Evolutionary conservation across 2,329 filamentous ascomycete genomes (phyloP).

Genomic region (Penicillium decumbens): DNA sequence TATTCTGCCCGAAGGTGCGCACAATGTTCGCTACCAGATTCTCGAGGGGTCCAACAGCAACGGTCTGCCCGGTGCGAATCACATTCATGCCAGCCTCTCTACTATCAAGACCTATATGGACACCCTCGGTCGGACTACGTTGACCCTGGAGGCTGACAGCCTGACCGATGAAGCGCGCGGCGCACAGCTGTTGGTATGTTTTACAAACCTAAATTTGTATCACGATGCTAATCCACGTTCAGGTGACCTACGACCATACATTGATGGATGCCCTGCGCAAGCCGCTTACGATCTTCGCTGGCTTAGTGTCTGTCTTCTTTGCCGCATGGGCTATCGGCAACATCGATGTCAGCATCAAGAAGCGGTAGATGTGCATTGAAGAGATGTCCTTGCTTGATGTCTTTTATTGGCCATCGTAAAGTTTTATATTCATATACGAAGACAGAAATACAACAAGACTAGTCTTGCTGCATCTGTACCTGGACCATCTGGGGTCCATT

Average conservation of each 20-base stretch:
- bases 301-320: conserved; percentile 68
- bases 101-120: conserved; percentile 90
- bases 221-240: conserved; percentile 3
- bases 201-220: too few species aligned
- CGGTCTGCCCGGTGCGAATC: conserved; percentile 58
- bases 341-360: conserved; percentile 75
- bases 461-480: background rate
- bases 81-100: conserved; percentile 54
- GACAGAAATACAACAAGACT: background rate
- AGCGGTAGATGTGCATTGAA: conserved; percentile 38
- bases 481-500: background rate
- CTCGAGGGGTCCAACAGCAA: conserved; percentile 64
- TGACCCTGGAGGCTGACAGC: conserved; percentile 77
- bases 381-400: background rate
- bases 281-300: conserved; percentile 73
- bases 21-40: conserved; percentile 59
- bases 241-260: conserved; percentile 80
- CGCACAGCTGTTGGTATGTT: conserved; percentile 64
- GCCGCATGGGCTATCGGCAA: conserved; percentile 70
- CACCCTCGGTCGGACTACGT: conserved; percentile 77
- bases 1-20: conserved; percentile 84
- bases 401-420: background rate
- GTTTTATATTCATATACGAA: background rate
- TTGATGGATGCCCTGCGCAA: conserved; percentile 72
- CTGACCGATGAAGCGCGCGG: conserved; percentile 86